Evolutionary conservation across 495 filamentous ascomycete species (phyloP).

Genomic region (Aspergillus asperescens): DNA sequence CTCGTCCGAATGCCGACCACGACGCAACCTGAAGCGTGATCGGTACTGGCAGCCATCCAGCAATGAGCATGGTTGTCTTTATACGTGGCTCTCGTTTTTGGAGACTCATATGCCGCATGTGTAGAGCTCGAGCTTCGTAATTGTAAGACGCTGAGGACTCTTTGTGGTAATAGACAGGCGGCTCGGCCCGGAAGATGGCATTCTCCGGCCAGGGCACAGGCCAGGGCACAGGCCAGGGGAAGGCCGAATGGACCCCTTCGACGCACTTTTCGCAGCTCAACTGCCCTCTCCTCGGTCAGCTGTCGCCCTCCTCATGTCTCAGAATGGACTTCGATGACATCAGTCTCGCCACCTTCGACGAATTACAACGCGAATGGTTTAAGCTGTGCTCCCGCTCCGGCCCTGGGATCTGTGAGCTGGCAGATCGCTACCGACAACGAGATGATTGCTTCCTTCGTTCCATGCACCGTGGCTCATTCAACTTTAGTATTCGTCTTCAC

Average conservation of each 20-base stretch:
- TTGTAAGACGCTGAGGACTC: not conserved
- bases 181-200: not conserved
- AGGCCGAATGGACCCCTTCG: not conserved
- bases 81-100: not conserved
- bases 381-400: not conserved
- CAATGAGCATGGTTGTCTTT: no score
- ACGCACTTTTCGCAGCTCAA: not conserved
- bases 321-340: slow-evolving; percentile 11
- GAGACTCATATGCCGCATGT: not conserved
- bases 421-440: slow-evolving; percentile 4
- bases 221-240: not conserved
- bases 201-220: no score
- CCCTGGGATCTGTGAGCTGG: slow-evolving; percentile 5
- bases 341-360: slow-evolving; percentile 1
- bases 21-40: no score
- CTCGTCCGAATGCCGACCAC: no score
- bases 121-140: no score
- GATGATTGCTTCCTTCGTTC: slow-evolving; percentile 9
- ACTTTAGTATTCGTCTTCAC: slow-evolving; percentile 12
- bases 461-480: slow-evolving; percentile 13
- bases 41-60: no score
- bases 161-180: not conserved
- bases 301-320: not conserved
- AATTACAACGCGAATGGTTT: slow-evolving; percentile 3
- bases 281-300: not conserved